phyloP scores from a whole-genome alignment of 345 rosid species.

The Hirschfeldia incana region DNA sequence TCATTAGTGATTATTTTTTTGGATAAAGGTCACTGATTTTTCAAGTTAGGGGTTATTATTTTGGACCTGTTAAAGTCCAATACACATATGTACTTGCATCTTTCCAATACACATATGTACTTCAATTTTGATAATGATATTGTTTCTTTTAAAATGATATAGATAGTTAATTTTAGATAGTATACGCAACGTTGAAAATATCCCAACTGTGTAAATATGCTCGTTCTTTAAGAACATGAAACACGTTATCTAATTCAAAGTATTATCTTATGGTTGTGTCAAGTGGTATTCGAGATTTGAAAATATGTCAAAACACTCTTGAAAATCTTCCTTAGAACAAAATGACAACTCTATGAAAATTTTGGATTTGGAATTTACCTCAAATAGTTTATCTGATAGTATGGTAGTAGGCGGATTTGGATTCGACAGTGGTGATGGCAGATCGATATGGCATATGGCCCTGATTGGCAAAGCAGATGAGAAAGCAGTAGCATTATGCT shows the following conservation, averaged over 20 bases:
- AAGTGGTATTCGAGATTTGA: too few relatives aligned
- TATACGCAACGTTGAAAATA: constrained; percentile 6
- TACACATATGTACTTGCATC: not conserved
- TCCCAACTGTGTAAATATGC: not conserved
- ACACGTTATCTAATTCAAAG: not conserved
- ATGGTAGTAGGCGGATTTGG: too few relatives aligned
- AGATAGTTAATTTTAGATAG: not conserved
- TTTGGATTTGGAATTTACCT: too few relatives aligned
- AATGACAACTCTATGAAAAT: too few relatives aligned
- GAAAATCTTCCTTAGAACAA: too few relatives aligned
- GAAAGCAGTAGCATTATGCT: too few relatives aligned
- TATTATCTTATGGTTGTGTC: too few relatives aligned
- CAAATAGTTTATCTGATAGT: too few relatives aligned
- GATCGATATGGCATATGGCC: too few relatives aligned
- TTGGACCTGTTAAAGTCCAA: constrained; percentile 8
- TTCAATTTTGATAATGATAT: not conserved
- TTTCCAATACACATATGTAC: not conserved
- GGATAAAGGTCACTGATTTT: not conserved
- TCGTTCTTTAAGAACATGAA: not conserved
- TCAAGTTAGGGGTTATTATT: not conserved
- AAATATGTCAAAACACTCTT: too few relatives aligned
- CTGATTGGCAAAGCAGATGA: too few relatives aligned
- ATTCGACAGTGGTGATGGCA: too few relatives aligned
- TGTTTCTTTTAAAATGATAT: not conserved
- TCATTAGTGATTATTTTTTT: not conserved